Base-by-base conservation (phyloP, 345 rosid genomes). In the Camelina sativa region DNA sequence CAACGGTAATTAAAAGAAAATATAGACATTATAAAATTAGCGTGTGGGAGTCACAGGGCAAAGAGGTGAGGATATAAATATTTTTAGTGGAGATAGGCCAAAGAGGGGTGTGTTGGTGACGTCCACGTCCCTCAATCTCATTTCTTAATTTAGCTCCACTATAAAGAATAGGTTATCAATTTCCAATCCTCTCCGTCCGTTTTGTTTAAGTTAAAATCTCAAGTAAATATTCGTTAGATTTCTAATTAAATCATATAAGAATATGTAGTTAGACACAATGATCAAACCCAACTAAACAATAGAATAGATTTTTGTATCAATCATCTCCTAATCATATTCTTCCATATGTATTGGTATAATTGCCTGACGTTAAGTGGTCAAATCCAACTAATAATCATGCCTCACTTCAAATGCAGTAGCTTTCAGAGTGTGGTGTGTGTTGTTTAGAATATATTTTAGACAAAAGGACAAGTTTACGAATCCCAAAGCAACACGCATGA, bases 41-140 rank as follows among this genome's bases (percentile, higher is more conserved):
- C 65, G 78, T 74, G 66, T 65, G 72, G 57, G 65, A 65, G 17
- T 65, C 77, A 74, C 65, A 4, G 65, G 25, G 38, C 17, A 34
- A 54, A 44, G 62, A 38, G 5, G 59, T 7, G 8, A 3, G 1
- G 11, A 41, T 72, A 53, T 72, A 63, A 16, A 66, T 19, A 53
- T 11, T 19, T 55, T 25, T 40, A 80, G 88, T 84, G 88, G 81
- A 73, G 64, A 19, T 55, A 61, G 86, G 34, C 76, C 85, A 86
- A 30, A 82, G 50, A 61, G 62, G 13, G 51, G 46, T 20, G 50
- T 73, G 48, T 50, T 71, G 74, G 86, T 87, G 97, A 81, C 55
- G 66, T 85, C 84, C 88, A 84, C 81, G 66, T 78, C 84, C 84
- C 62, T 9, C 22, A 48, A 66, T 56, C 65, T 71, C 64, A n/a